Conservation (phyloP, 1,284 basidiomycete genomes). For the Agroathelia rolfsii region DNA sequence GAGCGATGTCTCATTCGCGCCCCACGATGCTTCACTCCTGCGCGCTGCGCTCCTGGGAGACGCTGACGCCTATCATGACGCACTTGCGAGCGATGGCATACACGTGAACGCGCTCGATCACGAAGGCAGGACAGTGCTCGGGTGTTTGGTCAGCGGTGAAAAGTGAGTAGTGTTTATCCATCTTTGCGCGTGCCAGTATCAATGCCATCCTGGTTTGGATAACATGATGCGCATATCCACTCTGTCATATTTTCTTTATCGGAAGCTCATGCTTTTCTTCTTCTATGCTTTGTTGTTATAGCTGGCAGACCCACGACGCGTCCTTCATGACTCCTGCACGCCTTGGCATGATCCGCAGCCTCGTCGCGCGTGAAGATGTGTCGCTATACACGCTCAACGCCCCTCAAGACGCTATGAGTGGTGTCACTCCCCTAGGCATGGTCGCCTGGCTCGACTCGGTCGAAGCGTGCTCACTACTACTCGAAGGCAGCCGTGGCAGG, state of each 20-base stretch:
- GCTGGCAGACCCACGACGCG: constrained; percentile 59
- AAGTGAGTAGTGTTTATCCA: no score
- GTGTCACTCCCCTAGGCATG: constrained; percentile 64
- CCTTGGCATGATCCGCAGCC: constrained; percentile 40
- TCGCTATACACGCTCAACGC: constrained; percentile 62
- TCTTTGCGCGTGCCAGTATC: no score
- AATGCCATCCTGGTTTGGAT: constrained; percentile 7
- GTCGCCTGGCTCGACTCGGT: constrained; percentile 64
- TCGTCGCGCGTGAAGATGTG: constrained; percentile 43
- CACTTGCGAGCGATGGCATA: constrained; percentile 48
- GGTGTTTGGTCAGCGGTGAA: constrained; percentile 60
- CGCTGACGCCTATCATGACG: constrained; percentile 37
- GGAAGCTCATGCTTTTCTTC: not conserved
- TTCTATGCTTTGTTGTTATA: constrained; percentile 18
- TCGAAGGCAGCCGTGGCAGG: constrained; percentile 46
- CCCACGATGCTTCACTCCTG: no score
- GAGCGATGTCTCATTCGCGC: no score
- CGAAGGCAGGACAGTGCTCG: constrained; percentile 48
- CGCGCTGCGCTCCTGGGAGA: constrained; percentile 48
- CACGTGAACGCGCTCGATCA: constrained; percentile 56
- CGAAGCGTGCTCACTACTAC: constrained; percentile 42
- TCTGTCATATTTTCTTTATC: constrained; percentile 10
- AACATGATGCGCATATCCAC: constrained; percentile 9
- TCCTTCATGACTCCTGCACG: constrained; percentile 47
- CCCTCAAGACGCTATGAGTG: constrained; percentile 51